Evolutionary conservation across 2,329 filamentous ascomycete genomes (phyloP).

Genomic region (Penicillium concentricum): DNA sequence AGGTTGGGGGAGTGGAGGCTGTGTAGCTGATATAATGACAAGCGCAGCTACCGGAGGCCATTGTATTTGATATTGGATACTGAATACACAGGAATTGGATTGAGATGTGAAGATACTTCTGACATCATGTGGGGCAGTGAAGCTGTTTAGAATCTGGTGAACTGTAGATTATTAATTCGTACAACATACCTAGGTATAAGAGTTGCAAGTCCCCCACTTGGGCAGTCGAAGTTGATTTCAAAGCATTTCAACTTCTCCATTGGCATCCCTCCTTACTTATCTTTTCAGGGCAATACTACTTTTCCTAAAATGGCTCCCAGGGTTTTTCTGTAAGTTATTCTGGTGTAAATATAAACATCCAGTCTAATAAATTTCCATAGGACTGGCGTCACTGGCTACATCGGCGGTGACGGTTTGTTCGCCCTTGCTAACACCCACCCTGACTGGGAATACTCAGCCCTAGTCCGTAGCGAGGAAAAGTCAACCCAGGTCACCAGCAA

Average conservation of each 20-base stretch:
- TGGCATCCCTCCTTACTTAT: background rate
- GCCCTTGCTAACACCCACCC: slow-evolving; percentile 47
- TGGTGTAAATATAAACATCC: slow-evolving; percentile 8
- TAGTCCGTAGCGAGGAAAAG: slow-evolving; percentile 47
- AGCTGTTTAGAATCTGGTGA: background rate
- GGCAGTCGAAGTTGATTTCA: slow-evolving; percentile 23
- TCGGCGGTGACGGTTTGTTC: slow-evolving; percentile 54
- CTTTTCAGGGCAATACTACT: background rate
- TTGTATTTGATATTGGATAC: background rate
- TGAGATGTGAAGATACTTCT: background rate
- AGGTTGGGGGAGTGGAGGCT: slow-evolving; percentile 34
- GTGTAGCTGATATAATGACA: slow-evolving; percentile 47
- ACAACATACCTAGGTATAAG: too few species aligned
- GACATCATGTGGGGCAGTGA: slow-evolving; percentile 13
- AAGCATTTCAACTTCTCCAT: slow-evolving; percentile 16
- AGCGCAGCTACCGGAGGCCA: slow-evolving; percentile 45
- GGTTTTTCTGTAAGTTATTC: slow-evolving; percentile 34
- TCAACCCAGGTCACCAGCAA: slow-evolving; percentile 39
- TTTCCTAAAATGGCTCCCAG: slow-evolving; percentile 29
- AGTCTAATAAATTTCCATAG: slow-evolving; percentile 32
- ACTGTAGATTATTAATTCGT: background rate
- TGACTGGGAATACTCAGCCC: slow-evolving; percentile 46
- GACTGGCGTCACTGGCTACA: slow-evolving; percentile 54
- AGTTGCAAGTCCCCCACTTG: background rate
- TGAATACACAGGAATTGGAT: background rate